A percentile compares a stretch with the other conserved stretches of the same genome.
Conservation (phyloP, 2,329 filamentous ascomycete genomes). For the Paraphaeosphaeria sporulosa region DNA sequence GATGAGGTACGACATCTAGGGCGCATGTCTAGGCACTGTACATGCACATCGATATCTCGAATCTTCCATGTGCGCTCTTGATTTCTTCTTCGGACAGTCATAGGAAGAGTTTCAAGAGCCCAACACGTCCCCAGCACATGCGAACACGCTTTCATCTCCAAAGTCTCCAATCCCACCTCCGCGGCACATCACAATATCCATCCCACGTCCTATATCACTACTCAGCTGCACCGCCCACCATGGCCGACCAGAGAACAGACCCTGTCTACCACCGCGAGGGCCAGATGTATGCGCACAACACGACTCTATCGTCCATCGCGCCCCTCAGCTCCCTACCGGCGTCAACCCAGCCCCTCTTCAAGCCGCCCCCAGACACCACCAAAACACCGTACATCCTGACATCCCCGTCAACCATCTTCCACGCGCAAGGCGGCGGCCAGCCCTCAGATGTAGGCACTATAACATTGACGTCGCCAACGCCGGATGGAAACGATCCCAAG, state of each 20-base stretch:
- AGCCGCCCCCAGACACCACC: conserved; percentile 51
- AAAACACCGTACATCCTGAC: conserved; percentile 61
- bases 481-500: conserved; percentile 13
- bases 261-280: conserved; percentile 52
- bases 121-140: background rate
- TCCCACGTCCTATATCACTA: background rate
- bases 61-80: conserved; percentile 8
- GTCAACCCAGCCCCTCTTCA: conserved; percentile 65
- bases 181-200: background rate
- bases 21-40: conserved; percentile 4
- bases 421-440: conserved; percentile 78
- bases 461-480: conserved; percentile 50
- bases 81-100: background rate
- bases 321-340: conserved; percentile 61
- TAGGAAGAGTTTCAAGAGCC: background rate
- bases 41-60: conserved; percentile 1
- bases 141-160: background rate
- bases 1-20: conserved; percentile 7
- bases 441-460: conserved; percentile 73
- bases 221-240: background rate
- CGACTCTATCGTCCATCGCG: conserved; percentile 56
- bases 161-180: background rate
- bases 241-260: conserved; percentile 29
- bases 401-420: conserved; percentile 74
- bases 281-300: conserved; percentile 53